Evolutionary conservation across 192 early-diverging fungal species (phyloP).

Genomic region (Thamnidium elegans): DNA sequence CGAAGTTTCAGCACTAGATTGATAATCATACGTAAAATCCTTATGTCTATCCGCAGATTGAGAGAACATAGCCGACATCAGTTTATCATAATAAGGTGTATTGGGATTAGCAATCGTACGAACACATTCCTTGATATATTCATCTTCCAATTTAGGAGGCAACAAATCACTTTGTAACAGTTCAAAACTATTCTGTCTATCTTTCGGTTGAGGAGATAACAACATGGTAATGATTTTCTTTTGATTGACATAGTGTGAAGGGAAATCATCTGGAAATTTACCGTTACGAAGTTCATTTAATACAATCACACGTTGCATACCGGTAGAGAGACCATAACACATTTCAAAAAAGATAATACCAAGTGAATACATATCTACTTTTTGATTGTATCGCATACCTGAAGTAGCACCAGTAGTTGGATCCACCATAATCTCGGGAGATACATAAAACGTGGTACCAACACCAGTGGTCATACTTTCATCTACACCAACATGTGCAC

Average conservation of each 20-base stretch:
- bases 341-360: conserved; percentile 81
- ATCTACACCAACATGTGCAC: conserved; percentile 36
- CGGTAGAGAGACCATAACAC: conserved; percentile 68
- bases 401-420: conserved; percentile 37
- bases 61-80: conserved; percentile 79
- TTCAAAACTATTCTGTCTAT: conserved; percentile 78
- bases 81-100: conserved; percentile 76
- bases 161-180: conserved; percentile 76
- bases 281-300: conserved; percentile 69
- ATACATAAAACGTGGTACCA: conserved; percentile 91
- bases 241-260: conserved; percentile 62
- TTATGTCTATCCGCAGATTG: conserved; percentile 77
- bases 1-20: conserved; percentile 37
- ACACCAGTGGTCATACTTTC: conserved; percentile 77
- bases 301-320: conserved; percentile 70
- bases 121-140: conserved; percentile 88
- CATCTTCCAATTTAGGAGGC: conserved; percentile 84
- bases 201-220: conserved; percentile 71
- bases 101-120: conserved; percentile 86
- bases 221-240: conserved; percentile 67
- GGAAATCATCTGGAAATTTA: conserved; percentile 75
- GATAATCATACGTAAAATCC: conserved; percentile 89
- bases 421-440: conserved; percentile 64
- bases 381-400: conserved; percentile 66
- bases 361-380: conserved; percentile 83